Evolutionary conservation across 2,329 filamentous ascomycete species (phyloP).

Genomic region (Diaporthe vexans): DNA sequence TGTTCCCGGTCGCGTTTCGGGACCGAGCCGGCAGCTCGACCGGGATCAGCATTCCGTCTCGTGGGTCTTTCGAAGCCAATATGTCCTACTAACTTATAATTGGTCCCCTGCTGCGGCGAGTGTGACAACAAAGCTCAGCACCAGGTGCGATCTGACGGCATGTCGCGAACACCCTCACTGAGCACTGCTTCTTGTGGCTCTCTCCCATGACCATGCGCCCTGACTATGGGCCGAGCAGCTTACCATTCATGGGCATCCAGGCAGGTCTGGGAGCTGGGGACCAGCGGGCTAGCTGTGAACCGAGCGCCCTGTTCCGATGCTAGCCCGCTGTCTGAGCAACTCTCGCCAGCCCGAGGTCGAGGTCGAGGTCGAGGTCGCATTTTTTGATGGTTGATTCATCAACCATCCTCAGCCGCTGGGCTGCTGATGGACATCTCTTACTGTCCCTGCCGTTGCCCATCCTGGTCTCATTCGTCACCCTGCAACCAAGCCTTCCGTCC

Average conservation of each 20-base stretch:
- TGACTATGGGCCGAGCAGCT: not conserved
- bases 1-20: conserved; percentile 27
- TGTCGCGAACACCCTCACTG: conserved; percentile 8
- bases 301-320: not conserved
- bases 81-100: not conserved
- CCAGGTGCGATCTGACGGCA: not conserved
- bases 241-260: not conserved
- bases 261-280: not conserved
- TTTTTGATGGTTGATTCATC: conserved; percentile 10
- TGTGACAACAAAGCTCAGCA: conserved; percentile 6
- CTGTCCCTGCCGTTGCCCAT: not conserved
- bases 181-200: conserved; percentile 12
- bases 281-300: not conserved
- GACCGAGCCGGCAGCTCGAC: conserved; percentile 29
- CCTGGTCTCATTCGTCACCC: conserved; percentile 21
- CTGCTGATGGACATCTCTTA: no score
- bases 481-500: conserved; percentile 13
- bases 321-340: conserved; percentile 27
- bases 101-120: conserved; percentile 2
- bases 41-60: not conserved
- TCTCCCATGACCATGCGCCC: conserved; percentile 9
- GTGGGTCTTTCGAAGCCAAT: not conserved
- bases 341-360: conserved; percentile 9
- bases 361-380: not conserved
- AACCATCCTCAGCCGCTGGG: conserved; percentile 2